These are phyloP conservation scores for Aspergillus transmontanensis DNA, from an alignment of 2,329 filamentous ascomycete genomes.

Conservation along the genomic window DNA sequence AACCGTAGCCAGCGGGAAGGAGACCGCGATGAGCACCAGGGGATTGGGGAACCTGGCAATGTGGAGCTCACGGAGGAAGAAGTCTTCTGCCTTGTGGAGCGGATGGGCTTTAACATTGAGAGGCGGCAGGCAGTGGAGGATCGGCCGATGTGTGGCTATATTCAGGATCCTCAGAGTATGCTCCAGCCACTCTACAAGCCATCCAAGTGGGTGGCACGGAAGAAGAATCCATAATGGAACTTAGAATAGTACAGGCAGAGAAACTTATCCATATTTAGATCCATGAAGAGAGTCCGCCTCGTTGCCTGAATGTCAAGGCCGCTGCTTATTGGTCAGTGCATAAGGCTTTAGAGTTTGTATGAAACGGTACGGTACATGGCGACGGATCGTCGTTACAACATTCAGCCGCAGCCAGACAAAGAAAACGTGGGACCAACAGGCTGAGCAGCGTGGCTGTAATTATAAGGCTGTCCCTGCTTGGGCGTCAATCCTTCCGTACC, in stretches of 20 bases:
- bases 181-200: conserved; percentile 78
- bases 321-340: background rate
- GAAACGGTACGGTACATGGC: conserved; percentile 4
- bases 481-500: conserved; percentile 13
- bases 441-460: conserved; percentile 23
- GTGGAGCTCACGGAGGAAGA: conserved; percentile 91
- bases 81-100: conserved; percentile 72
- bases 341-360: background rate
- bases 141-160: conserved; percentile 69
- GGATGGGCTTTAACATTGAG: conserved; percentile 76
- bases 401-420: conserved; percentile 24
- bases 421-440: conserved; percentile 11
- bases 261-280: conserved; percentile 1
- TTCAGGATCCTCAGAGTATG: conserved; percentile 84
- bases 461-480: conserved; percentile 14
- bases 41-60: conserved; percentile 85
- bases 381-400: conserved; percentile 10
- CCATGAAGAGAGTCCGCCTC: conserved; percentile 6
- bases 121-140: conserved; percentile 60
- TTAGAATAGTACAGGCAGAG: conserved; percentile 4
- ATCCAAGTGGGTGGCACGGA: conserved; percentile 83
- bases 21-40: conserved; percentile 41
- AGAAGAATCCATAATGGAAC: conserved; percentile 40
- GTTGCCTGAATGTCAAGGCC: conserved; percentile 6
- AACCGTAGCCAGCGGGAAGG: conserved; percentile 26